phyloP scores from a whole-genome alignment of 305 asterid genomes.

The Fraxinus sp. region DNA sequence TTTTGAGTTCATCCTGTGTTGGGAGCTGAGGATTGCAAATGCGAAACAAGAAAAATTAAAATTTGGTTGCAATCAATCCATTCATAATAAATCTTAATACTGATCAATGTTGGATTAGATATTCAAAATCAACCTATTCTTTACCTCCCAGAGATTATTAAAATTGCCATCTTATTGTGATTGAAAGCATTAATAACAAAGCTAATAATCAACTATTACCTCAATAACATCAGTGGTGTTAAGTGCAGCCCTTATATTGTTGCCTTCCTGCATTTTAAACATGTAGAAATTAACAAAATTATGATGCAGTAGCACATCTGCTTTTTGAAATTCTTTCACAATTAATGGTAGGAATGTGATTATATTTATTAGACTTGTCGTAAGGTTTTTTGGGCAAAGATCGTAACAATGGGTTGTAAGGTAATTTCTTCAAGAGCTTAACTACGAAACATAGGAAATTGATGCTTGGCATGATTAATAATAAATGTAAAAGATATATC shows the following conservation, averaged over 20 bases:
- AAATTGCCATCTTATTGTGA: neutral
- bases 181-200: conserved; percentile 4
- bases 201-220: conserved; percentile 36
- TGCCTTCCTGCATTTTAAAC: conserved; percentile 62
- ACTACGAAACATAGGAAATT: neutral
- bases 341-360: neutral
- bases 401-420: neutral
- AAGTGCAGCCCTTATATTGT: conserved; percentile 78
- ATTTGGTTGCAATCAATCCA: neutral
- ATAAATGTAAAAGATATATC: neutral
- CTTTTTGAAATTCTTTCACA: neutral
- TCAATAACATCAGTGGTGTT: conserved; percentile 73
- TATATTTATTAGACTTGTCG: neutral
- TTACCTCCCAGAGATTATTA: neutral
- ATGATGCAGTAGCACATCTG: neutral
- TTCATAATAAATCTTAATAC: neutral
- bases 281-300: conserved; percentile 1
- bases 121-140: neutral
- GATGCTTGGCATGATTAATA: neutral
- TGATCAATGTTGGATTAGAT: too few relatives aligned
- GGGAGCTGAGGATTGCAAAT: conserved; percentile 65
- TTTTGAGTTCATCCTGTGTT: conserved; percentile 66
- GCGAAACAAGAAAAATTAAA: neutral
- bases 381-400: neutral
- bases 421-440: neutral